These are phyloP conservation scores for Golovinomyces cichoracearum DNA, from an alignment of 2,329 filamentous ascomycete species.

Conservation along the genomic window DNA sequence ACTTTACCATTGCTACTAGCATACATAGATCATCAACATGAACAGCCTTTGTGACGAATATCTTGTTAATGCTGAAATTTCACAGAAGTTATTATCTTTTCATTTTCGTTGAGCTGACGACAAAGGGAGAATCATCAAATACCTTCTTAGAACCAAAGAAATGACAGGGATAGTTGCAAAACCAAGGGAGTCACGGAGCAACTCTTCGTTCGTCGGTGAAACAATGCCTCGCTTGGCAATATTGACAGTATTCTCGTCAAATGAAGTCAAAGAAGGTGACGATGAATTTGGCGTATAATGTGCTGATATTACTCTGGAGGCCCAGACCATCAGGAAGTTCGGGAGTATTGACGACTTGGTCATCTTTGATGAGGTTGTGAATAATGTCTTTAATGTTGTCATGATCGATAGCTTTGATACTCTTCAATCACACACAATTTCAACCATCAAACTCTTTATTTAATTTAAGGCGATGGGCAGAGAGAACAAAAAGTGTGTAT, in stretches of 20 bases:
- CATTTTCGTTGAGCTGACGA: too few relatives aligned
- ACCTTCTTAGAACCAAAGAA: conserved; percentile 7
- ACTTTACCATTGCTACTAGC: conserved; percentile 16
- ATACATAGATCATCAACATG: conserved; percentile 17
- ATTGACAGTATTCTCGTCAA: not conserved
- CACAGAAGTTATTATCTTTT: too few relatives aligned
- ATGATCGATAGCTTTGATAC: too few relatives aligned
- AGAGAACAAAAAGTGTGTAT: not conserved
- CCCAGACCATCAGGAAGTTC: not conserved
- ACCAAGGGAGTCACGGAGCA: conserved; percentile 8
- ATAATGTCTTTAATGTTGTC: not conserved
- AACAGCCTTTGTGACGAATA: conserved; percentile 5
- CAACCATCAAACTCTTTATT: not conserved
- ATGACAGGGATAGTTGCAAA: conserved; percentile 7
- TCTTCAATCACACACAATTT: not conserved
- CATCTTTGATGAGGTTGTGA: not conserved
- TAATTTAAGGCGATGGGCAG: not conserved
- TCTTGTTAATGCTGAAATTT: conserved; percentile 5
- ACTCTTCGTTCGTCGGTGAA: conserved; percentile 6
- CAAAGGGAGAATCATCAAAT: conserved; percentile 1
- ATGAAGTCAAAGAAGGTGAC: not conserved
- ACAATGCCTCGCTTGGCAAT: conserved; percentile 1
- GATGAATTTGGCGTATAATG: not conserved
- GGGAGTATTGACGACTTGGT: not conserved
- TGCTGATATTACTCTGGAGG: not conserved